phyloP scores from a whole-genome alignment of 163 green algal species.

The Chlamydomonas reinhardtii region DNA sequence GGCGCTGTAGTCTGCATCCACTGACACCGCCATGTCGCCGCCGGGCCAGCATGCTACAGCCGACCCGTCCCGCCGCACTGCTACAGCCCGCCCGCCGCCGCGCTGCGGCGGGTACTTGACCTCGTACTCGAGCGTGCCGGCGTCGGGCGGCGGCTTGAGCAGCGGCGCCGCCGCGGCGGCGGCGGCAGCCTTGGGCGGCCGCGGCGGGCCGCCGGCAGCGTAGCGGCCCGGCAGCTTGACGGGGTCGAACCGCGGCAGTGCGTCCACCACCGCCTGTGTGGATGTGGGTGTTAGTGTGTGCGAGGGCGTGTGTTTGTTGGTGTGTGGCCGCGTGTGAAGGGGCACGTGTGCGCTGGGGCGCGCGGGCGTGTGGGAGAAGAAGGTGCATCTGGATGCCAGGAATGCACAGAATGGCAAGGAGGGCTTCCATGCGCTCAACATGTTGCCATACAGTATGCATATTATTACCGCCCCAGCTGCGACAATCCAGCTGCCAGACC shows the following conservation, averaged over 20 bases:
- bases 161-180: background rate
- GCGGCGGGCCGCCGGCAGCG: background rate
- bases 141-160: constrained; percentile 26
- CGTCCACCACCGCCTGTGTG: constrained; percentile 37
- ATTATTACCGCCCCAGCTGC: no score
- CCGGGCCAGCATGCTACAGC: constrained; percentile 46
- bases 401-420: no score
- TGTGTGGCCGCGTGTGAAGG: background rate
- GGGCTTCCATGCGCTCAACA: no score
- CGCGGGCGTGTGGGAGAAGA: no score
- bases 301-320: background rate
- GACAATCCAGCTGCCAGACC: no score
- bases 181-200: background rate
- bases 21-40: constrained; percentile 51
- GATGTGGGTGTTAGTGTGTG: background rate
- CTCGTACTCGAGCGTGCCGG: constrained; percentile 15
- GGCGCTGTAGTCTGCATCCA: constrained; percentile 48
- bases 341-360: no score
- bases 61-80: constrained; percentile 47
- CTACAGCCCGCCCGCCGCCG: constrained; percentile 36
- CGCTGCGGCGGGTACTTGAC: constrained; percentile 20
- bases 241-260: constrained; percentile 34
- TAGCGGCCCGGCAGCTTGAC: constrained; percentile 27
- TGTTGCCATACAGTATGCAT: no score
- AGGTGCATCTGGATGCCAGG: no score